Conservation (phyloP, 2,329 filamentous ascomycete genomes). For the Sclerotinia glacialis region DNA sequence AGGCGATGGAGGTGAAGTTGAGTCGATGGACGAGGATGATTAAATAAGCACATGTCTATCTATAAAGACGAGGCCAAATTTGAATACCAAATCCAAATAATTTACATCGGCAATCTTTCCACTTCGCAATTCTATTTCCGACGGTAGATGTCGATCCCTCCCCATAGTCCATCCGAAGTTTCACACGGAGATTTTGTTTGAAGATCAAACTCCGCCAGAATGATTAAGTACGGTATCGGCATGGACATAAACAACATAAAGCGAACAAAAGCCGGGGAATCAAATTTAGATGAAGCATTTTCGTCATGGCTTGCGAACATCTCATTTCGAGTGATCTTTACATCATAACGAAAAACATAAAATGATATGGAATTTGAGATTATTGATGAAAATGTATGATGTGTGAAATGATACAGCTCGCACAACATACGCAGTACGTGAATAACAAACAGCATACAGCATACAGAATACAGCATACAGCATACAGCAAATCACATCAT, state of each 20-base stretch:
- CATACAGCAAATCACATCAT: neutral
- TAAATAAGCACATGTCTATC: neutral
- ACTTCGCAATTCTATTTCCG: neutral
- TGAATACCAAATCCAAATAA: neutral
- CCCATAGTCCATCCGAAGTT: slow-evolving; percentile 4
- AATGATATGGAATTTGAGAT: no score
- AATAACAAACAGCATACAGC: neutral
- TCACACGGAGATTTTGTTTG: neutral
- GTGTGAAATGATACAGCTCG: neutral
- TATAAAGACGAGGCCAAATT: neutral
- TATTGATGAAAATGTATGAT: neutral
- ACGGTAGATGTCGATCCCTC: neutral
- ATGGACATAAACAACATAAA: neutral
- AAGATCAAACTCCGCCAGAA: neutral
- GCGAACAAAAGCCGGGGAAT: neutral
- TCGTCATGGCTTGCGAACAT: no score
- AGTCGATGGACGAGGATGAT: slow-evolving; percentile 57
- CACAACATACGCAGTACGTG: neutral
- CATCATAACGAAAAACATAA: no score
- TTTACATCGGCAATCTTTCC: neutral
- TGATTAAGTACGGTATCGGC: no score
- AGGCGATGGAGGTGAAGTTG: slow-evolving; percentile 49
- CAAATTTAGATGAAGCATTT: neutral
- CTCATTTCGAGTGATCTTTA: no score
- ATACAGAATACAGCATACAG: neutral